Conservation (phyloP, 2,329 filamentous ascomycete species). For the Neonectria hederae region DNA sequence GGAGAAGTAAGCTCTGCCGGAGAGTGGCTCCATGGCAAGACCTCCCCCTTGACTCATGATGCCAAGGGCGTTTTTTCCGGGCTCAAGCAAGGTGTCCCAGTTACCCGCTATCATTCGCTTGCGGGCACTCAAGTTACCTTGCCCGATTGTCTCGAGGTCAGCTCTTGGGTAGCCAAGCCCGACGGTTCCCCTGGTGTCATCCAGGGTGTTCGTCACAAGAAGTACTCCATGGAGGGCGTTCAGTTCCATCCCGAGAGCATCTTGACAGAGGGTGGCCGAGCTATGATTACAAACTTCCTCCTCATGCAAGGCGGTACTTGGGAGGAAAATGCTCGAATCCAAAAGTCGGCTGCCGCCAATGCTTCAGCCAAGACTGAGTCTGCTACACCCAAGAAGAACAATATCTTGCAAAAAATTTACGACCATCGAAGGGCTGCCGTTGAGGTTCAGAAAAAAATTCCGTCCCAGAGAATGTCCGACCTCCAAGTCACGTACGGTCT, state of each 20-base stretch:
- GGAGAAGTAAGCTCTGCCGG: slow-evolving; percentile 92
- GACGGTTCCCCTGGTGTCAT: slow-evolving; percentile 87
- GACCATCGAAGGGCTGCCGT: slow-evolving; percentile 80
- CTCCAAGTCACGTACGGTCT: slow-evolving; percentile 88
- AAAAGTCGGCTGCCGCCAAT: slow-evolving; percentile 50
- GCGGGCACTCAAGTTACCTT: slow-evolving; percentile 90
- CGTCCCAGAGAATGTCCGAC: slow-evolving; percentile 84
- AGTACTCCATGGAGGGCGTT: slow-evolving; percentile 91
- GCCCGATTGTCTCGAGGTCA: slow-evolving; percentile 85
- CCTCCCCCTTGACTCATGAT: slow-evolving; percentile 89
- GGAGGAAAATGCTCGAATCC: slow-evolving; percentile 76
- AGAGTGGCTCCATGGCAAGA: slow-evolving; percentile 97
- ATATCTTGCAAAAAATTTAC: slow-evolving; percentile 93
- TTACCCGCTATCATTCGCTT: slow-evolving; percentile 96
- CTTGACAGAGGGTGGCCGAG: slow-evolving; percentile 84
- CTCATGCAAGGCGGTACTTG: slow-evolving; percentile 90
- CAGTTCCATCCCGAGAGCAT: slow-evolving; percentile 99
- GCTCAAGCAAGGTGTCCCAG: slow-evolving; percentile 81
- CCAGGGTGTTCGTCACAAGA: slow-evolving; percentile 95
- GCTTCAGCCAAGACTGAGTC: slow-evolving; percentile 38
- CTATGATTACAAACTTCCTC: slow-evolving; percentile 94
- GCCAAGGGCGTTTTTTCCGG: slow-evolving; percentile 88
- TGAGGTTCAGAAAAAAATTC: slow-evolving; percentile 81
- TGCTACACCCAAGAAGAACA: slow-evolving; percentile 69
- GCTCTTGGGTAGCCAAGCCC: slow-evolving; percentile 84